phyloP scores from a whole-genome alignment of 1,284 basidiomycete genomes.

The Ceratobasidium sp. region DNA sequence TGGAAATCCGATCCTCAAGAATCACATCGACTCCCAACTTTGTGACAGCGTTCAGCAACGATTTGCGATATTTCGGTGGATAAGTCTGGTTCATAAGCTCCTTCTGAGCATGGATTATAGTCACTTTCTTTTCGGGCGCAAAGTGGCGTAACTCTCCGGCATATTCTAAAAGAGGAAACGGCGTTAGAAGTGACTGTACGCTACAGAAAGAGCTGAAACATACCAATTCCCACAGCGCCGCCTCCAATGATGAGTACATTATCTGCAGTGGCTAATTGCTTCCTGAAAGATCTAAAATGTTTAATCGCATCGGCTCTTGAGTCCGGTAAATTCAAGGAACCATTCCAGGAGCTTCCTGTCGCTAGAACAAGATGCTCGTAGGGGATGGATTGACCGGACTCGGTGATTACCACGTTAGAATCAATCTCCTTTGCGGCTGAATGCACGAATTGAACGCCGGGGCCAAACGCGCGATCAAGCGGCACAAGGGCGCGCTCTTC shows the following conservation, averaged over 20 bases:
- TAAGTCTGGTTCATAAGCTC: conserved; percentile 71
- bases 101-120: conserved; percentile 70
- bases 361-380: conserved; percentile 70
- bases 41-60: conserved; percentile 61
- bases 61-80: conserved; percentile 67
- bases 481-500: conserved; percentile 60
- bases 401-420: conserved; percentile 56
- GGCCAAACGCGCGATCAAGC: conserved; percentile 55
- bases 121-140: conserved; percentile 70
- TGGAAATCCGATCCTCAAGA: conserved; percentile 69
- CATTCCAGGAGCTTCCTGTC: conserved; percentile 69
- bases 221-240: conserved; percentile 73
- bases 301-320: conserved; percentile 58
- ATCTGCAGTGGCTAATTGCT: conserved; percentile 63
- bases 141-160: conserved; percentile 71
- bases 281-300: conserved; percentile 62
- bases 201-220: conserved; percentile 48
- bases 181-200: conserved; percentile 31
- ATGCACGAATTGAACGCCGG: conserved; percentile 27
- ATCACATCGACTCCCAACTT: conserved; percentile 66
- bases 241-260: conserved; percentile 72
- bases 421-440: conserved; percentile 59
- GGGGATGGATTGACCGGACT: conserved; percentile 64
- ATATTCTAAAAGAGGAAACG: conserved; percentile 58
- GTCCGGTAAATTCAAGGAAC: conserved; percentile 64